These are phyloP conservation scores for Boletus rubropictus DNA, from an alignment of 768 basidiomycete genomes.

Conservation along the genomic window DNA sequence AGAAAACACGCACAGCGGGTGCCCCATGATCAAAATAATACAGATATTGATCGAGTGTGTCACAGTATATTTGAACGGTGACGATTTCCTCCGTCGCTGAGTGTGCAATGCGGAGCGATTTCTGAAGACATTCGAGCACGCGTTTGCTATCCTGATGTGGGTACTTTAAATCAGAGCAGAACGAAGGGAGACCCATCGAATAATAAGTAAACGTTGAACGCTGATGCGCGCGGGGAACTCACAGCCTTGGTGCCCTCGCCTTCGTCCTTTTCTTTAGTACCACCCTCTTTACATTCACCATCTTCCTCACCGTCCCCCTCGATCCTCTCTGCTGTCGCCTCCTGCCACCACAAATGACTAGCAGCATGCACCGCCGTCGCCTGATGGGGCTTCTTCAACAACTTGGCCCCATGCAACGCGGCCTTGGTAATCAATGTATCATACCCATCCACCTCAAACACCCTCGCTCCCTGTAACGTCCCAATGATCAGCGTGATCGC, in stretches of 20 bases:
- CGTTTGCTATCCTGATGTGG: conserved; percentile 95
- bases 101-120: conserved; percentile 92
- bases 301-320: conserved; percentile 29
- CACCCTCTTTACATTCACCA: conserved; percentile 14
- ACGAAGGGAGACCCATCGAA: too few species aligned
- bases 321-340: conserved; percentile 39
- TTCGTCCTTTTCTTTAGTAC: conserved; percentile 34
- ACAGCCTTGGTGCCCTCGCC: conserved; percentile 50
- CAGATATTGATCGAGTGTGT: conserved; percentile 92
- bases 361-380: conserved; percentile 91
- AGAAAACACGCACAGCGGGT: conserved; percentile 59
- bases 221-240: conserved; percentile 27
- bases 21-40: conserved; percentile 95
- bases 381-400: conserved; percentile 98
- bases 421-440: conserved; percentile 98
- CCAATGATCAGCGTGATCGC: conserved; percentile 96
- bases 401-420: conserved; percentile 92
- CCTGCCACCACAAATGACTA: conserved; percentile 99
- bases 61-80: conserved; percentile 92
- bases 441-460: conserved; percentile 94
- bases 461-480: conserved; percentile 79
- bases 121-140: conserved; percentile 95
- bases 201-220: conserved; percentile 18
- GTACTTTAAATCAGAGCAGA: conserved; percentile 36
- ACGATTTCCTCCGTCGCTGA: conserved; percentile 96